Conservation (phyloP, 768 basidiomycete genomes). For the Paxillus rubicundulus region DNA sequence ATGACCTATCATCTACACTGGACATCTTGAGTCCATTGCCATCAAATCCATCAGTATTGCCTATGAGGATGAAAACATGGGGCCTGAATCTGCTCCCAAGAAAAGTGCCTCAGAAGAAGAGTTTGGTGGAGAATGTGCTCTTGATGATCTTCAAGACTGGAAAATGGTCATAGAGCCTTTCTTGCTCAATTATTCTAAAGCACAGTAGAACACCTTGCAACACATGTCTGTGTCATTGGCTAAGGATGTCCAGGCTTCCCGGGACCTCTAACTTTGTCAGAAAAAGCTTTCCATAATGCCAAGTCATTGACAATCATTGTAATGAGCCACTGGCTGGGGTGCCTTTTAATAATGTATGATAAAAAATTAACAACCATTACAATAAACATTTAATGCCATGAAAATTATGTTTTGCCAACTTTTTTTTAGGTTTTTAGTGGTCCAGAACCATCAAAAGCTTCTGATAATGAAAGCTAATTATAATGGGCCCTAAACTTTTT, state of each 20-base stretch:
- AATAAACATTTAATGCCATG: too few species aligned
- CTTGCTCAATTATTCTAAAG: constrained; percentile 9
- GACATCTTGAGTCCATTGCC: constrained; percentile 11
- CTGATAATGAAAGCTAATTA: too few species aligned
- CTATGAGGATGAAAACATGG: constrained; percentile 14
- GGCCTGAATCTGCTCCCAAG: not conserved
- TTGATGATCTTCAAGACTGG: constrained; percentile 33
- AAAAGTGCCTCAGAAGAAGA: constrained; percentile 17
- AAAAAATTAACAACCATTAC: too few species aligned
- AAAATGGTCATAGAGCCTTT: constrained; percentile 18
- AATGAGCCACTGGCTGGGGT: too few species aligned
- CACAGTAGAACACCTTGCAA: constrained; percentile 16
- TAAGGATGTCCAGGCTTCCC: constrained; percentile 16
- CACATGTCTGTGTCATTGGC: constrained; percentile 18
- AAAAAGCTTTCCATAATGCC: too few species aligned
- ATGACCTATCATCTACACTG: constrained; percentile 23
- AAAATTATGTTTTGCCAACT: too few species aligned
- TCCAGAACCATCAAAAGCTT: too few species aligned
- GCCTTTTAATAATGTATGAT: too few species aligned
- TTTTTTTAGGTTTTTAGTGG: too few species aligned
- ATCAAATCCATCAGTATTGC: constrained; percentile 23
- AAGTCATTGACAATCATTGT: too few species aligned
- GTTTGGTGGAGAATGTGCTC: constrained; percentile 28
- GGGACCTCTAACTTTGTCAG: constrained; percentile 26
- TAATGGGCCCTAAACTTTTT: too few species aligned